These are phyloP conservation scores for Colletotrichum shisoi DNA, from an alignment of 2,329 filamentous ascomycete genomes.

Conservation along the genomic window DNA sequence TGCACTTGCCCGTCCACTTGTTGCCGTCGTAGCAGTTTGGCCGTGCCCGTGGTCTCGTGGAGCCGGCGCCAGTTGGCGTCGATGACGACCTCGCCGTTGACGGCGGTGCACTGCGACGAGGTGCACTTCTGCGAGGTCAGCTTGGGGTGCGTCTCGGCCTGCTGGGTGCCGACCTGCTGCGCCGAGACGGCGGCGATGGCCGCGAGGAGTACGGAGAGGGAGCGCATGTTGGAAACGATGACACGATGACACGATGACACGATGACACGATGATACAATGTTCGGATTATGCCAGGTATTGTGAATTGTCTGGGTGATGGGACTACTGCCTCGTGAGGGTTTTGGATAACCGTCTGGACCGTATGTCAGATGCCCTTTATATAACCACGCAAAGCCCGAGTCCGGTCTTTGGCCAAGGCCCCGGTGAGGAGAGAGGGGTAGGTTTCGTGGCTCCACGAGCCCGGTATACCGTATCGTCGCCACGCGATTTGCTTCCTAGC, in stretches of 20 bases:
- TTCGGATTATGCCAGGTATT: neutral
- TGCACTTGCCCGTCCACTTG: constrained; percentile 53
- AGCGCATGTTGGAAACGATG: constrained; percentile 18
- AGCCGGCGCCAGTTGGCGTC: constrained; percentile 71
- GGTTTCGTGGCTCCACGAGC: constrained; percentile 9
- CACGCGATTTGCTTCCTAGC: no score
- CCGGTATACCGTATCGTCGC: neutral
- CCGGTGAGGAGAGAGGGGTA: constrained; percentile 4
- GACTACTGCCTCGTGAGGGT: neutral
- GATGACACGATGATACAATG: neutral
- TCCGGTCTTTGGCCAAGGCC: neutral
- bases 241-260: no score
- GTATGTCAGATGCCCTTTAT: neutral
- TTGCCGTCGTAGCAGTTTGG: constrained; percentile 68
- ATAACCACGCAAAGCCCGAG: neutral
- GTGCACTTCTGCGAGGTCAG: constrained; percentile 64
- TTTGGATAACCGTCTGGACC: neutral
- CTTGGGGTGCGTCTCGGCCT: constrained; percentile 61
- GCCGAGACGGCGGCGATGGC: constrained; percentile 45
- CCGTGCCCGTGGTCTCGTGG: constrained; percentile 55
- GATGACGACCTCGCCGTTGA: constrained; percentile 61
- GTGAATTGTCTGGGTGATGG: neutral
- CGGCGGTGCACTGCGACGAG: constrained; percentile 58
- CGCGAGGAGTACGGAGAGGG: constrained; percentile 52
- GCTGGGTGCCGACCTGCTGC: constrained; percentile 61